These are phyloP conservation scores for Neolentinus lepideus DNA, from an alignment of 1,284 basidiomycete species.

Conservation along the genomic window DNA sequence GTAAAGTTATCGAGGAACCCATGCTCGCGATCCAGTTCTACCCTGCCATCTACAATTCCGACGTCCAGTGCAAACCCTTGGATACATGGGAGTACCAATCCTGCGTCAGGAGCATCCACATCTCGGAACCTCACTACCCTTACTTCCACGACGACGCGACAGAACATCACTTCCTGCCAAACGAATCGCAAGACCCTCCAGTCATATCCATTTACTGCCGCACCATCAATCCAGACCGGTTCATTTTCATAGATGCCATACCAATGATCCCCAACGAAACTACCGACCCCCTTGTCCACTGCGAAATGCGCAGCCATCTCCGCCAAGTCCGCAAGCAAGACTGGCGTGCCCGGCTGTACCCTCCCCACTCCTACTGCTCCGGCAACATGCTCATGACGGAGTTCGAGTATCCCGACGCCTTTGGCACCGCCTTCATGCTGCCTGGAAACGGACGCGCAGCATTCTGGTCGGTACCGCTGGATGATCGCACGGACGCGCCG, in stretches of 20 bases:
- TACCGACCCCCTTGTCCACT: not conserved
- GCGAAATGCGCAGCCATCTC: not conserved
- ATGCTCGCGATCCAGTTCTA: not conserved
- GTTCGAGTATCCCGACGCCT: not conserved
- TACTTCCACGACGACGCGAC: not conserved
- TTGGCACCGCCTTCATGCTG: not conserved
- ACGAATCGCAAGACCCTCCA: not conserved
- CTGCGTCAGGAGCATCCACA: not conserved
- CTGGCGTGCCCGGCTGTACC: not conserved
- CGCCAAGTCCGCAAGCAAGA: not conserved
- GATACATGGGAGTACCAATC: not conserved
- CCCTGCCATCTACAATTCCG: not conserved
- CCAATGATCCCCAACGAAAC: not conserved
- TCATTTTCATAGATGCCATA: not conserved
- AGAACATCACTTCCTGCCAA: not conserved
- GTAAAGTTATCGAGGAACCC: not conserved
- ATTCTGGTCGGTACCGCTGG: conserved; percentile 9
- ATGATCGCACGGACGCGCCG: conserved; percentile 27
- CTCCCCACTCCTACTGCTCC: not conserved
- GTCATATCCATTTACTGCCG: not conserved
- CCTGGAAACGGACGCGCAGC: not conserved
- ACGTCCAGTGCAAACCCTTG: not conserved
- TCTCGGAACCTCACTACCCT: not conserved
- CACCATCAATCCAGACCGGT: not conserved
- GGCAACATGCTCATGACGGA: not conserved